Evolutionary conservation across 2,329 filamentous ascomycete species (phyloP).

Genomic region (Fusarium nygamai): DNA sequence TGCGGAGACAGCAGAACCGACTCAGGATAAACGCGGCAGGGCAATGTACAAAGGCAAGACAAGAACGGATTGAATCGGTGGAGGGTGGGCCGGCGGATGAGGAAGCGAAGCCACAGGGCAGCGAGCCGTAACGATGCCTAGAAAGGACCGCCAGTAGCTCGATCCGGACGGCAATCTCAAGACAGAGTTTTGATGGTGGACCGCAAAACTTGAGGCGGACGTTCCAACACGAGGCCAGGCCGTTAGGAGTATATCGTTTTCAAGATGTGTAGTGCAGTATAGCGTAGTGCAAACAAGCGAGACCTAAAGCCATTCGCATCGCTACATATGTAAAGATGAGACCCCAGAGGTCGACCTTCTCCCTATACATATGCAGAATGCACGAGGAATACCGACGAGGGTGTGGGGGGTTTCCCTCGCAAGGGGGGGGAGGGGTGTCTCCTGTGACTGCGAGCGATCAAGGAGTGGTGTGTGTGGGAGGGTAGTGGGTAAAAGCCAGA

Average conservation of each 20-base stretch:
- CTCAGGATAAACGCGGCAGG: slow-evolving; percentile 32
- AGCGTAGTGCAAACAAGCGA: slow-evolving; percentile 31
- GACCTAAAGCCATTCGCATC: slow-evolving; percentile 37
- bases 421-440: slow-evolving; percentile 24
- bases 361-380: slow-evolving; percentile 40
- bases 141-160: slow-evolving; percentile 34
- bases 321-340: slow-evolving; percentile 44
- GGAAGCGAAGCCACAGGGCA: slow-evolving; percentile 32
- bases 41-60: slow-evolving; percentile 28
- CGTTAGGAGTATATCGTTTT: slow-evolving; percentile 39
- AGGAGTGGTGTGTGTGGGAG: slow-evolving; percentile 37
- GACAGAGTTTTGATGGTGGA: slow-evolving; percentile 34
- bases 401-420: slow-evolving; percentile 27
- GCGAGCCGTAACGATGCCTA: slow-evolving; percentile 24
- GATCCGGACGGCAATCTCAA: slow-evolving; percentile 32
- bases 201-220: slow-evolving; percentile 30
- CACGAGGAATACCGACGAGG: slow-evolving; percentile 43
- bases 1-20: slow-evolving; percentile 33
- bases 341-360: slow-evolving; percentile 35
- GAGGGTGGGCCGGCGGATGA: slow-evolving; percentile 32
- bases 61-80: slow-evolving; percentile 31
- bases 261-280: slow-evolving; percentile 22
- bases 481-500: slow-evolving; percentile 35
- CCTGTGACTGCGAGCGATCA: slow-evolving; percentile 26
- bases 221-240: slow-evolving; percentile 41